These are phyloP conservation scores for Cryphonectria radicalis DNA, from an alignment of 2,329 filamentous ascomycete genomes.

Conservation along the genomic window DNA sequence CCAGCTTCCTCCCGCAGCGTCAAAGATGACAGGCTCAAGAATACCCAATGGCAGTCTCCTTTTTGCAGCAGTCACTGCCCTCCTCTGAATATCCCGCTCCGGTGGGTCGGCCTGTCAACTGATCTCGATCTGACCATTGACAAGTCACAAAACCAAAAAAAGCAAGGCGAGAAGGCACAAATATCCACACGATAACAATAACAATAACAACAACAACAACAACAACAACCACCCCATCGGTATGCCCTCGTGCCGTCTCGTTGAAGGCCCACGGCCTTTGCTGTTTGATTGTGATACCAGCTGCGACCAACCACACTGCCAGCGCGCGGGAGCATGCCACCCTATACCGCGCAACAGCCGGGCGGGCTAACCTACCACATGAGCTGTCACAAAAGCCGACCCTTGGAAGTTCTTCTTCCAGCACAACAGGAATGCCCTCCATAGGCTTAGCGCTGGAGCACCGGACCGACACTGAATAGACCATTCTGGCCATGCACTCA, in stretches of 20 bases:
- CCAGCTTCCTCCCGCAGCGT: neutral
- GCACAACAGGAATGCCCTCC: neutral
- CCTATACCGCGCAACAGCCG: neutral
- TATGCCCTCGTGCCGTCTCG: neutral
- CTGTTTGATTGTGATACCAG: neutral
- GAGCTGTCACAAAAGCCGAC: conserved; percentile 1
- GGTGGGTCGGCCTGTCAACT: neutral
- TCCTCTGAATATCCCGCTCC: neutral
- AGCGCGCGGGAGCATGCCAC: neutral
- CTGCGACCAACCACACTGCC: neutral
- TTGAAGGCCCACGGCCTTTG: neutral
- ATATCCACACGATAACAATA: neutral
- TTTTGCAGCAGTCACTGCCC: neutral
- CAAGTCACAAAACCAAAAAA: conserved; percentile 16
- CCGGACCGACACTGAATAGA: neutral
- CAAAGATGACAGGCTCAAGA: neutral
- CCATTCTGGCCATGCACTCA: neutral
- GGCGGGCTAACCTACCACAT: neutral
- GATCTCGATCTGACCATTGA: conserved; percentile 18
- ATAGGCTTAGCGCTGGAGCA: conserved; percentile 8
- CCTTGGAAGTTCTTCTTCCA: neutral
- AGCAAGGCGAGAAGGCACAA: neutral
- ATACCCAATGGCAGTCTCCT: neutral
- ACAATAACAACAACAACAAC: no score
- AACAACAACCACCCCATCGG: neutral